phyloP scores from a whole-genome alignment of 2,329 filamentous ascomycete species.

The Cryphonectria naterciae region DNA sequence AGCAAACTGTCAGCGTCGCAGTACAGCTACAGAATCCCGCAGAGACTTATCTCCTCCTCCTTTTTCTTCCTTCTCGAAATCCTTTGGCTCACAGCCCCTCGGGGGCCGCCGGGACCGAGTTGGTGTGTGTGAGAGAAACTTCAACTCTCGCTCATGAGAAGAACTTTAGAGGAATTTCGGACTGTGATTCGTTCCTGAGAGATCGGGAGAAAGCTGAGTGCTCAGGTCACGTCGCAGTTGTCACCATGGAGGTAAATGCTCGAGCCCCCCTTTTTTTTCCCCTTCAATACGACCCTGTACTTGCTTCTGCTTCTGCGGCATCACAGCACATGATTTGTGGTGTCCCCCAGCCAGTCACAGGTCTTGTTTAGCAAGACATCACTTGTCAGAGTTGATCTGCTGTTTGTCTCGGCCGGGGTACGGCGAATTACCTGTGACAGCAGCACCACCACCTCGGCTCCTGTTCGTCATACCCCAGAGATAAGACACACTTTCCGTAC shows the following conservation, averaged over 20 bases:
- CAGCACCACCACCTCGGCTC: conserved; percentile 24
- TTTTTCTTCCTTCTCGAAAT: background rate
- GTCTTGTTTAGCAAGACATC: background rate
- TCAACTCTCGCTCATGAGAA: conserved; percentile 12
- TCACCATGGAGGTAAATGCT: conserved; percentile 28
- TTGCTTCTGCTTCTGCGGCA: conserved; percentile 13
- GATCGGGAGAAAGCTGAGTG: conserved; percentile 15
- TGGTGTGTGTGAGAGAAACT: background rate
- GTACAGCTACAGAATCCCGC: conserved; percentile 15
- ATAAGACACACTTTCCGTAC: conserved; percentile 2
- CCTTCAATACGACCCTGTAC: background rate
- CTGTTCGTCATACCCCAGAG: conserved; percentile 26
- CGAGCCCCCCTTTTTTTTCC: background rate
- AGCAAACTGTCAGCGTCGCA: conserved; percentile 27
- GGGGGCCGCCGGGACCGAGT: conserved; percentile 12
- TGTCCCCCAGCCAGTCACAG: conserved; percentile 2
- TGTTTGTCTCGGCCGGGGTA: conserved; percentile 26
- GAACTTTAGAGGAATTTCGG: background rate
- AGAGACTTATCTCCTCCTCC: background rate
- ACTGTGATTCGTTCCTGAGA: conserved; percentile 19
- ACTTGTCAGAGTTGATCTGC: conserved; percentile 14
- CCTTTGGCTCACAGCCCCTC: conserved; percentile 8
- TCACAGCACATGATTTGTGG: background rate
- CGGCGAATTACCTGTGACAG: conserved; percentile 11
- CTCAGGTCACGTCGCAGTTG: conserved; percentile 6